Conservation (phyloP, 306 rosid species). For the Ormosia emarginata region DNA sequence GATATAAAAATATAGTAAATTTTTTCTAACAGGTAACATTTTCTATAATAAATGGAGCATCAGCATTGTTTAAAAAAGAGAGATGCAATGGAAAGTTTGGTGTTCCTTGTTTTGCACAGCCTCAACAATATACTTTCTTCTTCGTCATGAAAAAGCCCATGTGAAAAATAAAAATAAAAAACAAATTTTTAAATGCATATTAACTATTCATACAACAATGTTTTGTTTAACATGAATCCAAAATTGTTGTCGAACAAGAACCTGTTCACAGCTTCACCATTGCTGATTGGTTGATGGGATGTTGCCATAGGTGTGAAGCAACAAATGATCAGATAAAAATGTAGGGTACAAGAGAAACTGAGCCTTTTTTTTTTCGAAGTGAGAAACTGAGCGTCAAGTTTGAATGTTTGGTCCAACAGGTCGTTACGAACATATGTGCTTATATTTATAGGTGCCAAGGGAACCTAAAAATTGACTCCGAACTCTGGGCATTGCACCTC, state of each 20-base stretch:
- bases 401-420: background rate
- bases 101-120: too few species aligned
- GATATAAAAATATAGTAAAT: background rate
- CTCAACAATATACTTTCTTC: background rate
- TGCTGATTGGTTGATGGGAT: background rate
- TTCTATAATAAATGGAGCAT: background rate
- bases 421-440: background rate
- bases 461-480: slow-evolving; percentile 20
- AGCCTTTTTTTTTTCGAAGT: background rate
- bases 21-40: background rate
- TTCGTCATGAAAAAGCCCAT: background rate
- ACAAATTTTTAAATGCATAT: background rate
- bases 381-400: background rate
- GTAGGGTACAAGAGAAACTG: background rate
- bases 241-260: background rate
- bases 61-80: background rate
- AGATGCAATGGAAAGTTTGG: background rate
- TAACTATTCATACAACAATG: background rate
- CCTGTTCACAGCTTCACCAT: background rate
- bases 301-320: background rate
- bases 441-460: background rate
- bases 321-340: background rate
- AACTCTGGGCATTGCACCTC: background rate
- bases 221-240: background rate
- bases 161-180: background rate